A percentile compares a stretch with the other conserved stretches of the same genome.
Evolutionary conservation across 805 yeast genomes (phyloP).

Genomic region (Candida ascalaphidarum): DNA sequence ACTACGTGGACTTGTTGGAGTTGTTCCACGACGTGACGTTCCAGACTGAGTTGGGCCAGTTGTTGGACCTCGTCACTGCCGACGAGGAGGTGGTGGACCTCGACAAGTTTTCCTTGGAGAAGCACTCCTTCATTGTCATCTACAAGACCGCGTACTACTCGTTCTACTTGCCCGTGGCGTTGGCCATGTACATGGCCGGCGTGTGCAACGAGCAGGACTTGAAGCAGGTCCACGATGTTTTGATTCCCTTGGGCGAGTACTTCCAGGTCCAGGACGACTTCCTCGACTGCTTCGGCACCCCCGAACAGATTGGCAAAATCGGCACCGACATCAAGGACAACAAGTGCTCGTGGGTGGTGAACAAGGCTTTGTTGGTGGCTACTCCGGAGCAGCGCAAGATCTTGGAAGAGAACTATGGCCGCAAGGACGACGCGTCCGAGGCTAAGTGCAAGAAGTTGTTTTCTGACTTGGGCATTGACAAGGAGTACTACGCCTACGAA

Average conservation of each 20-base stretch:
- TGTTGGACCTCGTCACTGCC: constrained; percentile 91
- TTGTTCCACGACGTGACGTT: constrained; percentile 95
- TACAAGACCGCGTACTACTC: constrained; percentile 97
- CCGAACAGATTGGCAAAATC: constrained; percentile 94
- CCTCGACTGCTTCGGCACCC: constrained; percentile 95
- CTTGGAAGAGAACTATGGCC: constrained; percentile 86
- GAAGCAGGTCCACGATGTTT: constrained; percentile 77
- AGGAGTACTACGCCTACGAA: constrained; percentile 73
- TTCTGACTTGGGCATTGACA: constrained; percentile 61
- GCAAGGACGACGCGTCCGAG: constrained; percentile 65
- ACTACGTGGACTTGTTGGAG: constrained; percentile 85
- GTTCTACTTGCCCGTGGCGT: constrained; percentile 93
- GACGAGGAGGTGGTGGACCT: constrained; percentile 93
- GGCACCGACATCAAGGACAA: constrained; percentile 98
- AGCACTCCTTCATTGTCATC: constrained; percentile 91
- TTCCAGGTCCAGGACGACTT: constrained; percentile 98
- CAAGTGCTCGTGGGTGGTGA: constrained; percentile 96
- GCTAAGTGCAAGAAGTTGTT: constrained; percentile 64
- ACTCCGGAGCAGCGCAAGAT: constrained; percentile 73
- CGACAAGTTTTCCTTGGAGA: constrained; percentile 73
- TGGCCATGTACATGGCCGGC: constrained; percentile 93
- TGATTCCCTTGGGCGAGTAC: constrained; percentile 94
- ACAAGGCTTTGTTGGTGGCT: constrained; percentile 78
- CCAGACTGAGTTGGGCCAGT: constrained; percentile 96
- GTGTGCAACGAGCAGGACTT: constrained; percentile 61